A percentile compares a stretch with the other conserved stretches of the same genome.
phyloP scores from a whole-genome alignment of 164 flowering plant species.

The Vitis vinifera region ASM3070453v1 NC_081815.1:7025501-7026000 shows the following conservation, averaged over 20 bases:
- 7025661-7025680: not conserved
- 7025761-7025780: constrained; percentile 43
- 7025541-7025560: too few species aligned
- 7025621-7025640: not conserved
- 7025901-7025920: constrained; percentile 75
- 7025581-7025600: too few species aligned
- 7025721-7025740: constrained; percentile 87
- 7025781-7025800: constrained; percentile 96
- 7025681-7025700: not conserved
- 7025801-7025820: constrained; percentile 49
- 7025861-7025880: constrained; percentile 1
- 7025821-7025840: not conserved
- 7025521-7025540: too few species aligned
- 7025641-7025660: not conserved
- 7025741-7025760: constrained; percentile 71
- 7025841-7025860: not conserved
- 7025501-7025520: too few species aligned
- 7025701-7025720: constrained; percentile 71
- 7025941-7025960: constrained; percentile 72
- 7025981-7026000: constrained; percentile 48
- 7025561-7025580: too few species aligned
- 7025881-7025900: constrained; percentile 65
- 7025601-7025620: too few species aligned
- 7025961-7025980: constrained; percentile 86
- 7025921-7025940: constrained; percentile 91